phyloP scores from a whole-genome alignment of 192 early-diverging fungal genomes.

The Phlyctochytrium bullatum region DNA sequence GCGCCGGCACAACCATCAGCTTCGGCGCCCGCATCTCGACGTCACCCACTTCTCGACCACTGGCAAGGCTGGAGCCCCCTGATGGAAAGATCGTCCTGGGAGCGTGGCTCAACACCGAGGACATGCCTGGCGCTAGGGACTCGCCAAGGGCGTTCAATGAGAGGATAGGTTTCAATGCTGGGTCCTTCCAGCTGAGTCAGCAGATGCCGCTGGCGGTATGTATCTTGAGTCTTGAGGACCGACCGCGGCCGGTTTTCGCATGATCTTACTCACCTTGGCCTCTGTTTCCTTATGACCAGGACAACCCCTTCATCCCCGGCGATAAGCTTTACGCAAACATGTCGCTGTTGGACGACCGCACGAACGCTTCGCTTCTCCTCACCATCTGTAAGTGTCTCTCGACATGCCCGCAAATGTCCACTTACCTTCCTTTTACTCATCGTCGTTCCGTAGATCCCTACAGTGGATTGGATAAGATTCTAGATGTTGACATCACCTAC shows the following conservation, averaged over 20 bases:
- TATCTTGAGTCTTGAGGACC: background rate
- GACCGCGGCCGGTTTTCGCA: background rate
- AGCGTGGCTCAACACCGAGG: background rate
- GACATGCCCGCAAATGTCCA: background rate
- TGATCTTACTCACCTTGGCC: background rate
- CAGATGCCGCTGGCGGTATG: background rate
- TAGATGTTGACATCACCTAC: background rate
- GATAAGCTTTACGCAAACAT: background rate
- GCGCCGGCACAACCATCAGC: no score
- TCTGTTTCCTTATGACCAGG: no score
- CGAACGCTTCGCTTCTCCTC: slow-evolving; percentile 22
- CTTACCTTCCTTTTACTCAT: no score
- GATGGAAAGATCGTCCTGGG: background rate
- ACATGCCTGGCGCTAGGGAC: background rate
- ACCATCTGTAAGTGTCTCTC: slow-evolving; percentile 11
- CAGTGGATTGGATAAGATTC: slow-evolving; percentile 1
- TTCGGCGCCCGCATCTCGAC: no score
- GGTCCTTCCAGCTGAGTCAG: background rate
- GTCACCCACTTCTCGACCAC: no score
- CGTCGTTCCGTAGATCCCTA: slow-evolving; percentile 7
- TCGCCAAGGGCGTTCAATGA: background rate
- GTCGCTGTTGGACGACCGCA: slow-evolving; percentile 15
- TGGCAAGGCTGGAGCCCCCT: background rate
- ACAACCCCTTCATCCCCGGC: background rate
- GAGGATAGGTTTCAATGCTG: background rate